These are phyloP conservation scores for Raffaelea deltoideospora DNA, from an alignment of 2,329 filamentous ascomycete genomes.

Conservation along the genomic window DNA sequence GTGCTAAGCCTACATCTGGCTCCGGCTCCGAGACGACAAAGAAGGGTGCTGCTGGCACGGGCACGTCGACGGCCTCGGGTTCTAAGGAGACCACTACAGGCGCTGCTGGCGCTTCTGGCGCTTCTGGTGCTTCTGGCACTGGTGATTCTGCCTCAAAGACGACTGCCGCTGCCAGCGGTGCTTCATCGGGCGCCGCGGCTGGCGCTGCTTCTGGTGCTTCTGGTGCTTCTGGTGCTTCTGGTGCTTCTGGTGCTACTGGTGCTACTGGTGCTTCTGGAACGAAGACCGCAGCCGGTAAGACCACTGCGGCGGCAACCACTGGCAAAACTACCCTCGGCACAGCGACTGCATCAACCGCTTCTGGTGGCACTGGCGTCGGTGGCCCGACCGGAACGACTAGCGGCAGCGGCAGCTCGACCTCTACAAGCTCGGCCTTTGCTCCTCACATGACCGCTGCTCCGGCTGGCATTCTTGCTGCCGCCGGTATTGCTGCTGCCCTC, in stretches of 20 bases:
- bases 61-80: not conserved
- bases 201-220: constrained; percentile 2
- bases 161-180: not conserved
- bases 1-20: constrained; percentile 1
- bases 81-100: constrained; percentile 1
- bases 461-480: constrained; percentile 29
- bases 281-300: too few species aligned
- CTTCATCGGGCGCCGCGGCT: not conserved
- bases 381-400: not conserved
- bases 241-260: not conserved
- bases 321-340: too few species aligned
- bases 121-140: not conserved
- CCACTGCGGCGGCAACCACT: too few species aligned
- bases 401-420: constrained; percentile 1
- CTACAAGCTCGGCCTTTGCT: constrained; percentile 9
- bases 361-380: not conserved
- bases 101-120: not conserved
- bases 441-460: constrained; percentile 29
- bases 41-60: not conserved
- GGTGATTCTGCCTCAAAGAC: constrained; percentile 2
- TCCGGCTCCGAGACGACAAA: too few species aligned
- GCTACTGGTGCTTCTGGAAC: constrained; percentile 5
- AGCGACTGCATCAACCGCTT: too few species aligned
- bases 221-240: constrained; percentile 4
- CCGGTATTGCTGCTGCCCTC: constrained; percentile 31